Conservation (phyloP, 306 rosid species). For the Ceratonia siliqua region DNA sequence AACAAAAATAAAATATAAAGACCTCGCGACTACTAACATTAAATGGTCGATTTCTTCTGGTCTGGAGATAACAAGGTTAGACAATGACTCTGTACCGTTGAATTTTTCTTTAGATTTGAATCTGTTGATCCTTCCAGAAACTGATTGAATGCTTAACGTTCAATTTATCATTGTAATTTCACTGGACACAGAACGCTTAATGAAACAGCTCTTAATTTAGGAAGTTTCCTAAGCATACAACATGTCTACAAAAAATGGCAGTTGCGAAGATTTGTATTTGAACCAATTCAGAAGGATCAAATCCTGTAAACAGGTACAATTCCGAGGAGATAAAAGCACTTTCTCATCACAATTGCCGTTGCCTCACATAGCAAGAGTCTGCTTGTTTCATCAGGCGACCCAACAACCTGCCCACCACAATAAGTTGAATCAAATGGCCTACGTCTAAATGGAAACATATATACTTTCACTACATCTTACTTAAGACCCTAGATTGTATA, state of each 20-base stretch:
- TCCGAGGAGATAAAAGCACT: slow-evolving; percentile 87
- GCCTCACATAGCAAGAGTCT: slow-evolving; percentile 96
- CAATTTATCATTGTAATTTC: background rate
- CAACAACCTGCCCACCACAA: slow-evolving; percentile 63
- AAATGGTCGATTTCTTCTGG: background rate
- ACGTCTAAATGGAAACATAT: background rate
- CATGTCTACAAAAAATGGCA: slow-evolving; percentile 6
- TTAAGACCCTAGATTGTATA: background rate
- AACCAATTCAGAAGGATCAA: slow-evolving; percentile 34
- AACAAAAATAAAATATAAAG: too few species aligned
- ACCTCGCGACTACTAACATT: background rate
- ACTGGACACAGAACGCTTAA: background rate
- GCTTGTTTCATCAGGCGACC: slow-evolving; percentile 80
- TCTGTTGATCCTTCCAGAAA: background rate
- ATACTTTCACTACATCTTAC: slow-evolving; percentile 6
- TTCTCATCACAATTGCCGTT: slow-evolving; percentile 84
- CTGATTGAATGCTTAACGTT: background rate
- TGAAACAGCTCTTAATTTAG: background rate
- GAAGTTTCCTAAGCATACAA: background rate
- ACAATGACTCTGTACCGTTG: background rate
- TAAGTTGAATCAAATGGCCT: slow-evolving; percentile 16
- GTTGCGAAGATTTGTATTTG: slow-evolving; percentile 14
- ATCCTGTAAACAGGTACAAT: slow-evolving; percentile 87
- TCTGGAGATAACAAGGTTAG: background rate
- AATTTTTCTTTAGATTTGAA: background rate